Conservation (phyloP, 2,329 filamentous ascomycete species). For the Rasamsonia emersonii region DNA sequence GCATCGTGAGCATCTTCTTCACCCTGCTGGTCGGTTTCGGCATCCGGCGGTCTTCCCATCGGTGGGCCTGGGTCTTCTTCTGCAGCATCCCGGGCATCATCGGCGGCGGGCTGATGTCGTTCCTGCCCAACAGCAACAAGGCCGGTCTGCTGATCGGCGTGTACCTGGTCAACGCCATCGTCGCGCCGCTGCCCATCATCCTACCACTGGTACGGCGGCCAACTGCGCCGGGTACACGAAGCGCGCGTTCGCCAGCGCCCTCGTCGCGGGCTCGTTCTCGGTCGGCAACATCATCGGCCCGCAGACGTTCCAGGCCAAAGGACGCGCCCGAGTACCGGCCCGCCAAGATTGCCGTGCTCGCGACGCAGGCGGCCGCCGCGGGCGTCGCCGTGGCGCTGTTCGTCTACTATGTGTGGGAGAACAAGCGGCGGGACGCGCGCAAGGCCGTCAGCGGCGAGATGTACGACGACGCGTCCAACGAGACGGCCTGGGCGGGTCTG, state of each 20-base stretch:
- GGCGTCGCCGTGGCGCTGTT: conserved; percentile 21
- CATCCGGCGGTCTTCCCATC: conserved; percentile 30
- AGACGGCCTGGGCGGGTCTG: conserved; percentile 22
- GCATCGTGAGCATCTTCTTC: conserved; percentile 33
- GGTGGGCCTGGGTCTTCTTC: conserved; percentile 35
- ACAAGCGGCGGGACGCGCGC: conserved; percentile 17
- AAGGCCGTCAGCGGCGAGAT: conserved; percentile 6
- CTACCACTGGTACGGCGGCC: conserved; percentile 39
- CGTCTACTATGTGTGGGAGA: conserved; percentile 22
- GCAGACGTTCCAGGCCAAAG: conserved; percentile 35
- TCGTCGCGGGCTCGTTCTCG: conserved; percentile 37
- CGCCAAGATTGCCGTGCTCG: conserved; percentile 35
- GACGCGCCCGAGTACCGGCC: conserved; percentile 37
- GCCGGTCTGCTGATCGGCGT: conserved; percentile 36
- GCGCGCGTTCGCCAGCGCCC: conserved; percentile 39
- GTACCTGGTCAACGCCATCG: conserved; percentile 38
- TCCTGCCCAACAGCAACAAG: conserved; percentile 30
- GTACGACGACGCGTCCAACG: conserved; percentile 13
- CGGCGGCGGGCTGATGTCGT: conserved; percentile 32
- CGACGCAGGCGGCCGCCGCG: conserved; percentile 24
- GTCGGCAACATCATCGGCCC: conserved; percentile 40
- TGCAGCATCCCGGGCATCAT: conserved; percentile 41
- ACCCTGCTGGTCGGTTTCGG: conserved; percentile 33
- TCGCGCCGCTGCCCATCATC: conserved; percentile 37
- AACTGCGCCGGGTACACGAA: conserved; percentile 45